phyloP scores from a whole-genome alignment of 441 rosid species.

The Pelargonium myrrhifolium region DNA sequence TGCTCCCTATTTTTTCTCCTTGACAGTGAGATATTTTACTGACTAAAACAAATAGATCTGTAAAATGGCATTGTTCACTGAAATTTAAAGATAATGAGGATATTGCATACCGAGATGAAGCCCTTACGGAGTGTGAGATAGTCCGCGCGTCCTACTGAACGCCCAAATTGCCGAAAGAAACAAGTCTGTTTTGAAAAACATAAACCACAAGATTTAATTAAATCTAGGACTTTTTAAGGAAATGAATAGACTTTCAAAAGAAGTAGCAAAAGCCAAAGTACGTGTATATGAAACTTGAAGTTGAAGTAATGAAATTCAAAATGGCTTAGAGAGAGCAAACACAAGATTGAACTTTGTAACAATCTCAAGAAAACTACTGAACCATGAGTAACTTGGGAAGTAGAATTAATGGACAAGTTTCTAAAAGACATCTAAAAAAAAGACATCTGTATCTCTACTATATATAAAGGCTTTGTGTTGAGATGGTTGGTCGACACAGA shows the following conservation, averaged over 20 bases:
- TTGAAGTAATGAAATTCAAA: background rate
- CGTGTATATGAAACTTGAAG: background rate
- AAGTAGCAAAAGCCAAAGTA: background rate
- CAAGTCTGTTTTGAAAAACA: conserved; percentile 46
- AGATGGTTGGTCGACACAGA: background rate
- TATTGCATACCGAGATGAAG: conserved; percentile 53
- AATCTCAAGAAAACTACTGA: background rate
- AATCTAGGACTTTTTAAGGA: background rate
- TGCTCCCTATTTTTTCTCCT: background rate
- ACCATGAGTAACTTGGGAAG: background rate
- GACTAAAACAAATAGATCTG: background rate
- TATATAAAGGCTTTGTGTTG: background rate
- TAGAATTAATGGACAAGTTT: background rate
- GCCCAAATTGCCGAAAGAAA: conserved; percentile 78
- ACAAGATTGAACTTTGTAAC: background rate
- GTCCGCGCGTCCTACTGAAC: conserved; percentile 69
- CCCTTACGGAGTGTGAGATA: conserved; percentile 80
- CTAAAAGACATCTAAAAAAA: background rate
- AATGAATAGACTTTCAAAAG: background rate
- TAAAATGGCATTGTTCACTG: background rate
- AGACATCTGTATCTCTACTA: background rate
- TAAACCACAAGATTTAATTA: conserved; percentile 12
- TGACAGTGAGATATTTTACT: background rate
- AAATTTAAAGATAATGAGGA: conserved; percentile 3
- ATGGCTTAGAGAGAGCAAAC: background rate